Conservation (phyloP, 2,329 filamentous ascomycete species). For the Botrytis medusae region DNA sequence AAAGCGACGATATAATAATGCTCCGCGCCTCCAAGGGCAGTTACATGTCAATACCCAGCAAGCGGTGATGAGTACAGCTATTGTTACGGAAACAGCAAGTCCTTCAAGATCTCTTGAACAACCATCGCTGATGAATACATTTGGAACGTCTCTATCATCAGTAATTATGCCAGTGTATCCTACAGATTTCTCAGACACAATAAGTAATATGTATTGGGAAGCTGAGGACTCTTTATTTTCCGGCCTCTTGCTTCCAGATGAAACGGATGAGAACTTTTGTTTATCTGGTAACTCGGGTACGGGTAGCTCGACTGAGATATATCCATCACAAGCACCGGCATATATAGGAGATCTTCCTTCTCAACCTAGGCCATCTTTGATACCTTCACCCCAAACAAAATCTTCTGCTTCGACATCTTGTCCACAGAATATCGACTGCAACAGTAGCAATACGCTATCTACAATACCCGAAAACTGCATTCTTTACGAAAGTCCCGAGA, state of each 20-base stretch:
- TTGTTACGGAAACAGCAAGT: not conserved
- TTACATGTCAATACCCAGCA: not conserved
- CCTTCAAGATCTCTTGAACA: not conserved
- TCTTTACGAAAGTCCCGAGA: not conserved
- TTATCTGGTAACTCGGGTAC: not conserved
- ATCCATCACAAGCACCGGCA: not conserved
- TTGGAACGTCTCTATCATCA: not conserved
- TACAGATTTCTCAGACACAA: not conserved
- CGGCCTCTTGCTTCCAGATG: not conserved
- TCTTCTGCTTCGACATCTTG: not conserved
- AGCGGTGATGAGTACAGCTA: not conserved
- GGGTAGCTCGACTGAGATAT: not conserved
- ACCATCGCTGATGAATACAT: not conserved
- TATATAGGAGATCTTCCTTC: not conserved
- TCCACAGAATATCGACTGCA: not conserved
- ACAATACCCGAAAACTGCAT: too few species aligned
- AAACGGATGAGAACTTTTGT: not conserved
- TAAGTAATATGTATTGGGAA: constrained; percentile 1
- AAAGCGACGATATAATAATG: not conserved
- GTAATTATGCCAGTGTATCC: not conserved
- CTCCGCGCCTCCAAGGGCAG: not conserved
- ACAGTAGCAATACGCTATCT: not conserved
- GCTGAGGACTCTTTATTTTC: not conserved
- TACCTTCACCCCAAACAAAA: not conserved
- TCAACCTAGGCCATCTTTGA: not conserved